Conservation (phyloP, 1,139 yeast genomes). For the Kodamaea arcana region DNA sequence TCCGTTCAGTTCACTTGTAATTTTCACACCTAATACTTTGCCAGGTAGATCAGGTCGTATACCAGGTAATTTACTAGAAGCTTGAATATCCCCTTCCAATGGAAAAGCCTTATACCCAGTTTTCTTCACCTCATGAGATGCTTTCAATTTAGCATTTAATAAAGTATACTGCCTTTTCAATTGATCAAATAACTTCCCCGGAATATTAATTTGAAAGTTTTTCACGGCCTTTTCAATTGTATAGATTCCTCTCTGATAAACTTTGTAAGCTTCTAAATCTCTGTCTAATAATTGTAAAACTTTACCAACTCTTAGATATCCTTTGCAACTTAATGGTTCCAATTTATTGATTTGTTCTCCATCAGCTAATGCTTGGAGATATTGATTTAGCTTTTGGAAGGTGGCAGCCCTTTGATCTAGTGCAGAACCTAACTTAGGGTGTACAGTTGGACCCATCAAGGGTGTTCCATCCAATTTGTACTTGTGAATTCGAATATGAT, state of each 20-base stretch:
- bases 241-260: slow-evolving; percentile 38
- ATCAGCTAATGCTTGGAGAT: slow-evolving; percentile 41
- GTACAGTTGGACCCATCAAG: slow-evolving; percentile 22
- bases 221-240: slow-evolving; percentile 24
- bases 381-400: slow-evolving; percentile 44
- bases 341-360: slow-evolving; percentile 36
- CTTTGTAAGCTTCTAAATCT: slow-evolving; percentile 39
- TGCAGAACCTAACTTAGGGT: slow-evolving; percentile 26
- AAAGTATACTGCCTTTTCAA: slow-evolving; percentile 23
- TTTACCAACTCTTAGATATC: slow-evolving; percentile 55
- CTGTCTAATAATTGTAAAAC: slow-evolving; percentile 27
- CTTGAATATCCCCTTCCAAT: slow-evolving; percentile 5
- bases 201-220: slow-evolving; percentile 20
- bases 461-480: slow-evolving; percentile 24
- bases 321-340: slow-evolving; percentile 58
- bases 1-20: background rate
- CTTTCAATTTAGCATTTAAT: slow-evolving; percentile 23
- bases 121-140: slow-evolving; percentile 5
- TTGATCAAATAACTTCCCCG: slow-evolving; percentile 23
- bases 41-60: background rate
- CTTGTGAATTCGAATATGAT: slow-evolving; percentile 15
- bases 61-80: background rate
- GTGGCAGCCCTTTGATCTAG: slow-evolving; percentile 58
- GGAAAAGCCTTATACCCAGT: too few relatives aligned
- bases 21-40: too few relatives aligned